Percentiles rank a stretch among this genome's conserved stretches.
Evolutionary conservation across 441 rosid species (phyloP).

Genomic region (Dalechampia spathulata): DNA sequence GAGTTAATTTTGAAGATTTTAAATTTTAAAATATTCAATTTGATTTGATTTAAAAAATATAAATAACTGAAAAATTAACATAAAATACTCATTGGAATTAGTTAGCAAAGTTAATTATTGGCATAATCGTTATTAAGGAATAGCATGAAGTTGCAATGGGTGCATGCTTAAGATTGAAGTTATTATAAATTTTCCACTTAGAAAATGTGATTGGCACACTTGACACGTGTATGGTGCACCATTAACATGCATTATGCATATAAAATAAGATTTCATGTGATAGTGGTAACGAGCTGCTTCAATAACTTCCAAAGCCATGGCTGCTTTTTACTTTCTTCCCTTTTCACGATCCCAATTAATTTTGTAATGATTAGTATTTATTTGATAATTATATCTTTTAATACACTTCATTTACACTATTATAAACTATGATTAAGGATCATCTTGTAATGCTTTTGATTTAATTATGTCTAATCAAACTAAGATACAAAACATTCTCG

Average conservation of each 20-base stretch:
- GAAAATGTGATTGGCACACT: slow-evolving; percentile 5
- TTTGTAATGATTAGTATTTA: slow-evolving; percentile 19
- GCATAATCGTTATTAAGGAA: too few species aligned
- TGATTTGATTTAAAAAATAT: too few species aligned
- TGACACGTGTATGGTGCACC: neutral
- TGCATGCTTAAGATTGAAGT: slow-evolving; percentile 20
- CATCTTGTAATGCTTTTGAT: slow-evolving; percentile 18
- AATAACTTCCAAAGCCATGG: slow-evolving; percentile 16
- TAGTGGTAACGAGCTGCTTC: slow-evolving; percentile 13
- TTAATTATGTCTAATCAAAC: slow-evolving; percentile 20
- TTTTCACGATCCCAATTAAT: slow-evolving; percentile 22
- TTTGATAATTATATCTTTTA: slow-evolving; percentile 14
- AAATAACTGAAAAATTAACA: too few species aligned
- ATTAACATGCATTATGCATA: neutral
- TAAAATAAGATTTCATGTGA: slow-evolving; percentile 2
- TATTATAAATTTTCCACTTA: slow-evolving; percentile 10
- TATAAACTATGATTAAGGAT: slow-evolving; percentile 7
- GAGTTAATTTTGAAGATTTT: too few species aligned
- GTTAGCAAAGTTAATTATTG: too few species aligned
- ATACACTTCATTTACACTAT: slow-evolving; percentile 5
- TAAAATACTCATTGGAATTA: too few species aligned
- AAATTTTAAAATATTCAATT: too few species aligned
- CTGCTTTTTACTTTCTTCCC: slow-evolving; percentile 14
- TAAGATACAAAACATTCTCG: slow-evolving; percentile 7
- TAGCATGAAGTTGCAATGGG: too few species aligned